Conservation (phyloP, 2,329 filamentous ascomycete species). For the Calonectria crousiana region DNA sequence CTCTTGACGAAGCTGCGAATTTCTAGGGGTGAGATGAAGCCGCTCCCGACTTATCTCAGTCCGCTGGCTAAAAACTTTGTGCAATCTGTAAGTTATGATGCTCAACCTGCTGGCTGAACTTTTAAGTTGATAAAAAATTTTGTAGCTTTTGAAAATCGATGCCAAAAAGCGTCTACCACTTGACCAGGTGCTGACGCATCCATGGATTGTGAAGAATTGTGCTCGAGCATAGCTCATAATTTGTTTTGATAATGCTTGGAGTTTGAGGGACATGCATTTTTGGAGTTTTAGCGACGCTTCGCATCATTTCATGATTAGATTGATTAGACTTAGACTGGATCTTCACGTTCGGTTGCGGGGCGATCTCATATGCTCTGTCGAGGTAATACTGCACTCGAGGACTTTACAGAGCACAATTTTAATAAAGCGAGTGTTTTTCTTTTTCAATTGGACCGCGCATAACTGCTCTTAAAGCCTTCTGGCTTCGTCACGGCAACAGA, state of each 20-base stretch:
- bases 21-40: slow-evolving; percentile 35
- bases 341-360: too few relatives aligned
- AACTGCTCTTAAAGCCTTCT: not conserved
- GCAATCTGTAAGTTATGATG: slow-evolving; percentile 15
- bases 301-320: not conserved
- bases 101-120: not conserved
- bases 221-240: not conserved
- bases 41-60: slow-evolving; percentile 31
- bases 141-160: slow-evolving; percentile 35
- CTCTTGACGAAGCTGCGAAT: slow-evolving; percentile 36
- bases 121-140: not conserved
- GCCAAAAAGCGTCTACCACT: slow-evolving; percentile 34
- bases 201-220: slow-evolving; percentile 40
- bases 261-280: not conserved
- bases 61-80: slow-evolving; percentile 33
- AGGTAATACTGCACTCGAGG: not conserved
- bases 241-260: not conserved
- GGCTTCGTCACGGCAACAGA: slow-evolving; percentile 7
- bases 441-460: not conserved
- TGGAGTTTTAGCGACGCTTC: not conserved
- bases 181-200: slow-evolving; percentile 33
- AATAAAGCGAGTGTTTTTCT: not conserved
- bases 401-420: not conserved
- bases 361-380: not conserved
- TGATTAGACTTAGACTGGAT: not conserved